A percentile compares a stretch with the other conserved stretches of the same genome.
Evolutionary conservation across 441 rosid genomes (phyloP).

Genomic region (Monsonia emarginata): DNA sequence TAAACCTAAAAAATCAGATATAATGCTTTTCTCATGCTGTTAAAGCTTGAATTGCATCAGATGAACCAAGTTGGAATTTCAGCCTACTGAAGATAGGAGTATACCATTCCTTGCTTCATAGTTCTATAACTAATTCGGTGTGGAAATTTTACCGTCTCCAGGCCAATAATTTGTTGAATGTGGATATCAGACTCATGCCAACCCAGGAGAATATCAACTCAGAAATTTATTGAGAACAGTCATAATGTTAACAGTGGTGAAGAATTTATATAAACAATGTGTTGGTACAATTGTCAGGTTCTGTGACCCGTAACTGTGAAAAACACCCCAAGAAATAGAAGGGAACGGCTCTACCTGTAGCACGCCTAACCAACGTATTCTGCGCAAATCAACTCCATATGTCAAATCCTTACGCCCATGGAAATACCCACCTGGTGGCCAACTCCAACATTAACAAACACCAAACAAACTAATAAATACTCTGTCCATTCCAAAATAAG

Average conservation of each 20-base stretch:
- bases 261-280: background rate
- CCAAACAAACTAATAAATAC: background rate
- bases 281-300: background rate
- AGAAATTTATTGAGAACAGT: background rate
- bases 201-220: background rate
- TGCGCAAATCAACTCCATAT: constrained; percentile 46
- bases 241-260: background rate
- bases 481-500: no score
- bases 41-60: background rate
- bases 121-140: background rate
- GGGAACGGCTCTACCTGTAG: constrained; percentile 33
- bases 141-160: background rate
- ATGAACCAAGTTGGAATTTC: background rate
- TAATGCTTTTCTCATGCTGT: no score
- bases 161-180: background rate
- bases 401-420: constrained; percentile 42
- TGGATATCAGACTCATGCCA: background rate
- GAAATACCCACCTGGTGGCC: constrained; percentile 40
- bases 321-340: background rate
- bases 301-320: background rate
- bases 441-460: background rate
- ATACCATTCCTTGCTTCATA: background rate
- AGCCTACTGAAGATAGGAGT: background rate
- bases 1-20: background rate
- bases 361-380: constrained; percentile 51